Evolutionary conservation across 306 rosid species (phyloP), one percentile per base, ranked within the genome.

Genomic region (Acacia melanoxylon): DNA sequence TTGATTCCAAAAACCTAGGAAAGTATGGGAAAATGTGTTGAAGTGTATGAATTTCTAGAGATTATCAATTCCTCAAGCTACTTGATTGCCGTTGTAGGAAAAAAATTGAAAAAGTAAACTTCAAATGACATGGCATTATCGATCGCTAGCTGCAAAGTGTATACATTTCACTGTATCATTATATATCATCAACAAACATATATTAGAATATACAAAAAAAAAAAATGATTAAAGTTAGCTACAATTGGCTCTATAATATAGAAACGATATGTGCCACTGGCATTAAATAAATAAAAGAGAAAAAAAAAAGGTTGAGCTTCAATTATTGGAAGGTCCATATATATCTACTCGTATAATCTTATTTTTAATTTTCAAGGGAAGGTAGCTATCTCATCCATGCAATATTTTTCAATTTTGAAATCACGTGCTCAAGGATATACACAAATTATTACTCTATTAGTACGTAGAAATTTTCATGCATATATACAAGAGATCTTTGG

Each of bases 381-480:
- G n/a, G 42, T 31, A 20, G 72, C 20, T 63, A 37, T 3, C 52
- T 44, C 44, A 10, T 27, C 14, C 13, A 52, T 52, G 31, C 41
- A 42, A 82, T 52, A 82, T 20, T 35, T 48, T 59, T 77, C 19
- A 9, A 46, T 61, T 77, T 71, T 37, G 70, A 69, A 46, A 46
- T 71, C 27, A 42, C 24, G 48, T 68, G 77, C 61, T 29, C 51
- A 75, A 83, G 33, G 44, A 54, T 17, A 78, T 24, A 73, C 80
- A 54, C 68, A 25, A 62, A 72, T 48, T 62, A 61, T 19, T 54
- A 54, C 25, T 54, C 20, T 19, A 54, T 54, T 63, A 78, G 44
- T 78, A 61, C 78, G 46, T 83, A 70, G 35, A 40, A 72, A 3
- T 63, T 61, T 41, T 45, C 83, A 65, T 83, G 76, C 86, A 72